Evolutionary conservation across 2,329 filamentous ascomycete species (phyloP).

Genomic region (Penicillium concentricum): DNA sequence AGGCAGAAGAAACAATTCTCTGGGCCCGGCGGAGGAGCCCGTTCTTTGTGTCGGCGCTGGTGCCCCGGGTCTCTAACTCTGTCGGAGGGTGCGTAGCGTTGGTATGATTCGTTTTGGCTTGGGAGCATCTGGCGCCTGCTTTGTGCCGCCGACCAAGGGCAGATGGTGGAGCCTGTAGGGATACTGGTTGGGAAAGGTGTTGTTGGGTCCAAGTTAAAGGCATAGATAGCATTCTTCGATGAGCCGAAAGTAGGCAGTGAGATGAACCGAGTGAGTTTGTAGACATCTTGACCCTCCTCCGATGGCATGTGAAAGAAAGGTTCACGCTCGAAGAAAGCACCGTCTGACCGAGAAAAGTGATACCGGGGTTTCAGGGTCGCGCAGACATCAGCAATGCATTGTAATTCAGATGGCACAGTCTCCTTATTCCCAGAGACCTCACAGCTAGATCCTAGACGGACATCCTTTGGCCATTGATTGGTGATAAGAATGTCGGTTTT

Average conservation of each 20-base stretch:
- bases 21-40: slow-evolving; percentile 59
- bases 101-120: slow-evolving; percentile 37
- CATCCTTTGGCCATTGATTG: slow-evolving; percentile 74
- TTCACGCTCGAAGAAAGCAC: slow-evolving; percentile 83
- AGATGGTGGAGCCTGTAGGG: slow-evolving; percentile 70
- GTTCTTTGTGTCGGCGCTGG: slow-evolving; percentile 43
- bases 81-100: slow-evolving; percentile 42
- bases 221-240: slow-evolving; percentile 66
- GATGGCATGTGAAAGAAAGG: slow-evolving; percentile 73
- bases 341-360: slow-evolving; percentile 72
- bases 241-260: slow-evolving; percentile 74
- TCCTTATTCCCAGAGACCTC: slow-evolving; percentile 53
- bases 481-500: slow-evolving; percentile 85
- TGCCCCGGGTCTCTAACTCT: slow-evolving; percentile 27
- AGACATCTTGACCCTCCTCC: slow-evolving; percentile 50
- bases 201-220: slow-evolving; percentile 66
- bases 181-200: slow-evolving; percentile 60
- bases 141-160: slow-evolving; percentile 57
- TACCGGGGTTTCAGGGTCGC: slow-evolving; percentile 83
- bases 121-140: slow-evolving; percentile 59
- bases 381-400: slow-evolving; percentile 75
- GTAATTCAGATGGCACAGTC: slow-evolving; percentile 55
- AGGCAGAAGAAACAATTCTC: slow-evolving; percentile 94
- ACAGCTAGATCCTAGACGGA: slow-evolving; percentile 62
- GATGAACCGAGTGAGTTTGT: slow-evolving; percentile 79